Percentiles rank a stretch among this genome's conserved stretches.
phyloP scores from a whole-genome alignment of 2,329 filamentous ascomycete genomes.

The Penicillium sp. region DNA sequence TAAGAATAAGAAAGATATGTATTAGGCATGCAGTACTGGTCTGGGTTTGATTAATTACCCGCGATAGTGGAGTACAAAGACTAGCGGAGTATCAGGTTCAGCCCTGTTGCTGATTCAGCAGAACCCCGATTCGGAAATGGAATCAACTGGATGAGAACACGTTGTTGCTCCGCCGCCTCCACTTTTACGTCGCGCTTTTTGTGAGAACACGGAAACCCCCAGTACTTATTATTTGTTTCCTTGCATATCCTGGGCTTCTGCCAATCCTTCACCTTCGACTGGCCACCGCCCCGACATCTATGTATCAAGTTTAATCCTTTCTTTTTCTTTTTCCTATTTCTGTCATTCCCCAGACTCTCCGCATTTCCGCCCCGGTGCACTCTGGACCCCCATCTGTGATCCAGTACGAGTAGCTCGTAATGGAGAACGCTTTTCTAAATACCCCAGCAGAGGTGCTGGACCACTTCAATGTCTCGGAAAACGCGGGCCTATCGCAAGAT shows the following conservation, averaged over 20 bases:
- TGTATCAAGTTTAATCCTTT: constrained; percentile 15
- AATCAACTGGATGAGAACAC: constrained; percentile 29
- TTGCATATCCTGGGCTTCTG: constrained; percentile 10
- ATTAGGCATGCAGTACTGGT: too few relatives aligned
- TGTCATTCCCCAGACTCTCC: constrained; percentile 17
- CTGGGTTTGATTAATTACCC: neutral
- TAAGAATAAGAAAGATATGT: neutral
- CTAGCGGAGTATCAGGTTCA: constrained; percentile 11
- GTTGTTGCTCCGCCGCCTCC: constrained; percentile 24
- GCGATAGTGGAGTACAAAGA: neutral
- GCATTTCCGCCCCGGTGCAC: constrained; percentile 13
- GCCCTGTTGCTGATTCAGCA: constrained; percentile 27
- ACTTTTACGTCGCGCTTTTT: constrained; percentile 7
- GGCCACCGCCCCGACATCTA: constrained; percentile 13
- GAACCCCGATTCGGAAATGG: constrained; percentile 10
- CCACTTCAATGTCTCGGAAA: constrained; percentile 54
- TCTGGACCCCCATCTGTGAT: neutral
- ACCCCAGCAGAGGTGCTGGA: constrained; percentile 53
- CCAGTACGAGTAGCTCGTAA: constrained; percentile 25
- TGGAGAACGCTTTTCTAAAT: constrained; percentile 57
- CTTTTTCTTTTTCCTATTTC: constrained; percentile 3
- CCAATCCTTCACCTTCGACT: constrained; percentile 11
- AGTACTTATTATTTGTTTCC: constrained; percentile 10
- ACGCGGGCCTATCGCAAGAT: constrained; percentile 50
- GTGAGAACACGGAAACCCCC: neutral